Conservation (phyloP, 306 rosid genomes). For the Rubus idaeus region DNA sequence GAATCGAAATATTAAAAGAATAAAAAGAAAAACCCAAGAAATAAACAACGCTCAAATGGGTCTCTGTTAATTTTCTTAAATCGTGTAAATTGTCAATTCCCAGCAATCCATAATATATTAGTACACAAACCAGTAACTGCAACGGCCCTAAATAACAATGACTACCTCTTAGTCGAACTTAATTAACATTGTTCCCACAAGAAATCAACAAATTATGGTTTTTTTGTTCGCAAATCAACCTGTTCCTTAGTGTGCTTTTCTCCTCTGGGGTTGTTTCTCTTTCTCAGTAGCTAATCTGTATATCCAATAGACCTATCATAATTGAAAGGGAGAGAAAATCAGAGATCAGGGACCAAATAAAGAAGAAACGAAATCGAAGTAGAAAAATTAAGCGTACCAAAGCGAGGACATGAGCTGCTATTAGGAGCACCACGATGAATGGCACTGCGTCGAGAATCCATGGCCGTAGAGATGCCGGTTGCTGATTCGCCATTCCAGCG, state of each 20-base stretch:
- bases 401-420: slow-evolving; percentile 83
- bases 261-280: slow-evolving; percentile 68
- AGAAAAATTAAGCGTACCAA: slow-evolving; percentile 43
- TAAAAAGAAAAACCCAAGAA: neutral
- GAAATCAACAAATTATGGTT: slow-evolving; percentile 42
- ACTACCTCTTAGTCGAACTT: slow-evolving; percentile 11
- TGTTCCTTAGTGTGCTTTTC: slow-evolving; percentile 63
- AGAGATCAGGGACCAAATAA: neutral
- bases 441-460: slow-evolving; percentile 69
- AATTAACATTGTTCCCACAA: slow-evolving; percentile 1
- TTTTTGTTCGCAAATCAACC: slow-evolving; percentile 9
- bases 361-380: neutral
- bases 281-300: slow-evolving; percentile 80
- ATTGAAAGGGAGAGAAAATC: slow-evolving; percentile 4
- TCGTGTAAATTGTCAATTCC: slow-evolving; percentile 12
- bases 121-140: slow-evolving; percentile 1
- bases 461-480: slow-evolving; percentile 45
- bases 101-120: slow-evolving; percentile 5
- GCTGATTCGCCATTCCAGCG: slow-evolving; percentile 52
- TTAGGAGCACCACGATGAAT: slow-evolving; percentile 53
- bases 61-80: neutral
- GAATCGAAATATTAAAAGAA: neutral
- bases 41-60: neutral
- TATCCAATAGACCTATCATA: slow-evolving; percentile 74
- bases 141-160: neutral